Conservation (phyloP, 352 stramenopile species). For the Globisporangium nodosum region DNA sequence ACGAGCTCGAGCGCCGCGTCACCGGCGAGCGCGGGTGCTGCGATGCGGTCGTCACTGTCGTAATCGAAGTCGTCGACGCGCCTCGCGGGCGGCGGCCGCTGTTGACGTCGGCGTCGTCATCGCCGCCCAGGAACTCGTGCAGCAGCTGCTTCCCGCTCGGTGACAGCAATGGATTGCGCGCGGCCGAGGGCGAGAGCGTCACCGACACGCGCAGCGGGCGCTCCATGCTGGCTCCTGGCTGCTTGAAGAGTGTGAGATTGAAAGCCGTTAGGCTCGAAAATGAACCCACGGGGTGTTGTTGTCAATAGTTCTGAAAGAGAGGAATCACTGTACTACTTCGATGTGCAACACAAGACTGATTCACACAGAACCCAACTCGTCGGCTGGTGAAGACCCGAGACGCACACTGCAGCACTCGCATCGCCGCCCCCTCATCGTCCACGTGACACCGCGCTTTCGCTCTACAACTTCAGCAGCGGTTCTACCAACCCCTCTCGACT, state of each 20-base stretch:
- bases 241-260: background rate
- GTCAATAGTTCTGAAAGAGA: background rate
- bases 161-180: conserved; percentile 46
- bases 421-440: too few species aligned
- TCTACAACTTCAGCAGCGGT: too few species aligned
- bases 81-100: background rate
- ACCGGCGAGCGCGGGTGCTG: background rate
- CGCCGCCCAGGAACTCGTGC: conserved; percentile 32
- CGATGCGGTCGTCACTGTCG: background rate
- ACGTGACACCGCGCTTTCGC: too few species aligned
- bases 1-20: background rate
- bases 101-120: background rate
- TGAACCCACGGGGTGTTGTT: background rate
- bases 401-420: background rate
- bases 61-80: background rate
- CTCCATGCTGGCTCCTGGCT: background rate
- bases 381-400: too few species aligned
- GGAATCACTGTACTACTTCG: background rate
- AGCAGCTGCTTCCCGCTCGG: conserved; percentile 42
- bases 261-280: background rate
- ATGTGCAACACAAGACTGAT: too few species aligned
- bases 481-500: too few species aligned
- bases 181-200: conserved; percentile 1
- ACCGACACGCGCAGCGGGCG: background rate
- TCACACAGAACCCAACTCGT: too few species aligned